phyloP scores from a whole-genome alignment of 2,329 filamentous ascomycete genomes.

The Aspergillus candidus region DNA sequence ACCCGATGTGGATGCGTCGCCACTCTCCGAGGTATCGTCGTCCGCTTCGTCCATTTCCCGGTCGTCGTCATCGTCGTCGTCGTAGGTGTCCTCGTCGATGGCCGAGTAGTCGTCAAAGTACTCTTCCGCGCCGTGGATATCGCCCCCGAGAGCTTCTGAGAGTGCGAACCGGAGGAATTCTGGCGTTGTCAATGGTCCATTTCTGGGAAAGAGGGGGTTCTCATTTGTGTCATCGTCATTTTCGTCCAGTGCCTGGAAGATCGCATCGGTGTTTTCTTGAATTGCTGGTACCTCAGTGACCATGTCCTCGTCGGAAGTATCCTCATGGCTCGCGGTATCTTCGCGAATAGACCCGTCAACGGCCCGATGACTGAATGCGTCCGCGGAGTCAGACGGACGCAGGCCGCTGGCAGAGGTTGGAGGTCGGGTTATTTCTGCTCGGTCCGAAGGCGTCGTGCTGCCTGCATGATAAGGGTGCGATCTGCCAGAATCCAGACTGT shows the following conservation, averaged over 20 bases:
- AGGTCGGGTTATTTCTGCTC: neutral
- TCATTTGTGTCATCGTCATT: conserved; percentile 3
- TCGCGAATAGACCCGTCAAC: conserved; percentile 16
- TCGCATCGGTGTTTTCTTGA: neutral
- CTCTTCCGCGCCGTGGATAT: conserved; percentile 14
- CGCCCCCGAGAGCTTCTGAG: conserved; percentile 18
- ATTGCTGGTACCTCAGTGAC: conserved; percentile 6
- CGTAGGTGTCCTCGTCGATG: conserved; percentile 13
- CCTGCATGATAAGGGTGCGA: neutral
- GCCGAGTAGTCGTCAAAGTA: conserved; percentile 11
- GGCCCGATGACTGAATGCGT: conserved; percentile 15
- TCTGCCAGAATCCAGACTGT: neutral
- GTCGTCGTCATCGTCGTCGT: conserved; percentile 9
- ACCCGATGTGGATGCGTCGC: conserved; percentile 9
- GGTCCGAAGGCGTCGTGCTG: neutral
- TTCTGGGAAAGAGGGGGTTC: conserved; percentile 2
- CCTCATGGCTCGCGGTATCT: conserved; percentile 11
- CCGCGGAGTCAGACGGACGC: conserved; percentile 9
- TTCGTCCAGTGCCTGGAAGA: conserved; percentile 1
- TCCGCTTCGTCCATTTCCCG: conserved; percentile 12
- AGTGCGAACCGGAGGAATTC: conserved; percentile 20
- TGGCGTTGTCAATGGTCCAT: conserved; percentile 13
- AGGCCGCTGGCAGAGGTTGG: conserved; percentile 1
- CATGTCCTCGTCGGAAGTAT: conserved; percentile 9
- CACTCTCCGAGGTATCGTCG: conserved; percentile 11